These are phyloP conservation scores for Cryphonectria radicalis DNA, from an alignment of 2,329 filamentous ascomycete species.

Conservation along the genomic window DNA sequence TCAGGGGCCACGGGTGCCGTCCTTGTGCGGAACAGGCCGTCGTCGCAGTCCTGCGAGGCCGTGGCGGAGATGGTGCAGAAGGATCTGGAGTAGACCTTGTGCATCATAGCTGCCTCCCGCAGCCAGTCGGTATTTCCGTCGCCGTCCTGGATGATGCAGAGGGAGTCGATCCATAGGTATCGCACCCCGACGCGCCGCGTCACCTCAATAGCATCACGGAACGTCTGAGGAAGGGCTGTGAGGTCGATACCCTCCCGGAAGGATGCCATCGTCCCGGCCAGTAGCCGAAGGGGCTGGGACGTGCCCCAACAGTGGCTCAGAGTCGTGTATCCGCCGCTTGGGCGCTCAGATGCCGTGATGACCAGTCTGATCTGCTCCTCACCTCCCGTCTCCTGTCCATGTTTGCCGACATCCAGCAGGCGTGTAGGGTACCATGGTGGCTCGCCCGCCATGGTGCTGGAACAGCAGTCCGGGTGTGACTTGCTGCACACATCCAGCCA, in stretches of 20 bases:
- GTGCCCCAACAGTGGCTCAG: slow-evolving; percentile 11
- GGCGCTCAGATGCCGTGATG: background rate
- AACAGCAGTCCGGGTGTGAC: background rate
- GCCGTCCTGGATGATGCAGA: background rate
- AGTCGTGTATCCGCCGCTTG: background rate
- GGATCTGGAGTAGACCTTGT: background rate
- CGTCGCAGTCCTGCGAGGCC: background rate
- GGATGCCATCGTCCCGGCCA: background rate
- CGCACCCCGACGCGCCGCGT: background rate
- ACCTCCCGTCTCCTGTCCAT: background rate
- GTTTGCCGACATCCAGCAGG: background rate
- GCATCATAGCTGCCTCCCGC: background rate
- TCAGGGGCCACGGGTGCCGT: background rate
- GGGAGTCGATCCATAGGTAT: slow-evolving; percentile 5
- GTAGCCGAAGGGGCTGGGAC: slow-evolving; percentile 1
- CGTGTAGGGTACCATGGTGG: background rate
- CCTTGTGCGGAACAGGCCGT: background rate
- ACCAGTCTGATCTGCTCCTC: background rate
- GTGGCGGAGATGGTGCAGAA: background rate
- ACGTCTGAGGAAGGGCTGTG: background rate
- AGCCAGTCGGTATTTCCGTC: background rate
- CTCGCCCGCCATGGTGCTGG: background rate
- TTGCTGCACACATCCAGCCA: background rate
- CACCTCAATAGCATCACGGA: slow-evolving; percentile 6
- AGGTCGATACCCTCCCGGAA: background rate